Evolutionary conservation across 345 rosid species (phyloP).

Genomic region (Salix udensis): DNA sequence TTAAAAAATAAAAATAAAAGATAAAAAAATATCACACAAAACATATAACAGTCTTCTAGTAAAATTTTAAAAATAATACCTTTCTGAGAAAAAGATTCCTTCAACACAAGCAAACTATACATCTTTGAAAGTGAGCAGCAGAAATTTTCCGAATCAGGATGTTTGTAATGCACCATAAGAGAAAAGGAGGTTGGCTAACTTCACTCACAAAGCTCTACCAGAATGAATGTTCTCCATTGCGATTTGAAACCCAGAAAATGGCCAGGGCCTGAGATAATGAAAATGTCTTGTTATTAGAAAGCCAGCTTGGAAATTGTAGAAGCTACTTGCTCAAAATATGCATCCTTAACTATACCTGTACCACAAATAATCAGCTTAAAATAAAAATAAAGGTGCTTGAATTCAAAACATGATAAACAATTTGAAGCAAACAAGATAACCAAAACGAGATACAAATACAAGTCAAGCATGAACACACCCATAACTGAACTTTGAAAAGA

Average conservation of each 20-base stretch:
- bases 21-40: neutral
- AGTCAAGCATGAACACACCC: neutral
- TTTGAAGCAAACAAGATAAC: neutral
- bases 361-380: neutral
- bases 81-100: conserved; percentile 93
- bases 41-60: neutral
- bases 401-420: neutral
- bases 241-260: conserved; percentile 90
- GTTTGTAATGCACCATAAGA: neutral
- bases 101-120: conserved; percentile 90
- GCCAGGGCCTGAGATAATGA: conserved; percentile 60
- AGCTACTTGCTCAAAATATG: neutral
- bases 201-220: conserved; percentile 43
- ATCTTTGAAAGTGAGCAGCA: conserved; percentile 45
- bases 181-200: neutral
- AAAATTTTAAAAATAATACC: conserved; percentile 38
- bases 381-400: neutral
- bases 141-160: neutral
- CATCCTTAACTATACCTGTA: conserved; percentile 3
- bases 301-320: neutral
- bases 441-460: neutral
- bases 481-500: neutral
- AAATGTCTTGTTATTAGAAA: conserved; percentile 21
- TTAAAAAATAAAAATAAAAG: too few species aligned
- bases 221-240: conserved; percentile 97